phyloP scores from a whole-genome alignment of 352 stramenopile species.

The Albugo candida region DNA sequence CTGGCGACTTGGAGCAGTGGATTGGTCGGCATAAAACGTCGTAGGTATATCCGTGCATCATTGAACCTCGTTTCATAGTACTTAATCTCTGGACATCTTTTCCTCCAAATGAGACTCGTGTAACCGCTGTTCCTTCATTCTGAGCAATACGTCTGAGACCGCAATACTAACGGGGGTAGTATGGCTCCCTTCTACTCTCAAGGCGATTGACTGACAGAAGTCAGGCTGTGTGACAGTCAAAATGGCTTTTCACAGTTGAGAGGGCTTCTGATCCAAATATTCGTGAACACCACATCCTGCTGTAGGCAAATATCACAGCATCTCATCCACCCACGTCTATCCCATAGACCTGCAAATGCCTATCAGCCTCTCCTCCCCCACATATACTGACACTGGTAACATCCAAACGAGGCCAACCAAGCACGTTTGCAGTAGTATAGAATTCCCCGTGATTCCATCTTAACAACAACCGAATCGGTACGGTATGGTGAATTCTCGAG shows the following conservation, averaged over 20 bases:
- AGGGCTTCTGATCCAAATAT: constrained; percentile 79
- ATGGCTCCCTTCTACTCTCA: too few species aligned
- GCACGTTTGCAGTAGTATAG: constrained; percentile 90
- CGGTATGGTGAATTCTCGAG: constrained; percentile 75
- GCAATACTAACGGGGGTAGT: constrained; percentile 42
- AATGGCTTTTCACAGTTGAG: constrained; percentile 67
- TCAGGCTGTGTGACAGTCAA: constrained; percentile 69
- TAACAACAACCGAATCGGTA: constrained; percentile 24
- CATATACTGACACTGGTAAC: constrained; percentile 35
- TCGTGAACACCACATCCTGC: constrained; percentile 34
- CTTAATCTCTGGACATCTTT: constrained; percentile 29
- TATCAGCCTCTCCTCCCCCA: background rate
- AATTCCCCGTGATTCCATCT: constrained; percentile 82
- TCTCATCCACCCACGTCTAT: constrained; percentile 83
- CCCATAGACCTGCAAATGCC: constrained; percentile 20
- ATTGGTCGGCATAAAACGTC: too few species aligned
- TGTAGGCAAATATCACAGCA: constrained; percentile 70
- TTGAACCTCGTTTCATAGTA: constrained; percentile 34
- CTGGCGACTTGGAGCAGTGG: too few species aligned
- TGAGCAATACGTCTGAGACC: constrained; percentile 59
- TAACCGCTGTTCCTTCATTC: constrained; percentile 43
- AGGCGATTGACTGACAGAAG: too few species aligned
- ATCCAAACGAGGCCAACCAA: constrained; percentile 87
- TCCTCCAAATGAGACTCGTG: constrained; percentile 31
- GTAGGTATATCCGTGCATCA: constrained; percentile 22